Percentiles rank a stretch among this genome's conserved stretches.
Evolutionary conservation across 139 green algal species (phyloP).

Genomic region (Chlorella sp.): DNA sequence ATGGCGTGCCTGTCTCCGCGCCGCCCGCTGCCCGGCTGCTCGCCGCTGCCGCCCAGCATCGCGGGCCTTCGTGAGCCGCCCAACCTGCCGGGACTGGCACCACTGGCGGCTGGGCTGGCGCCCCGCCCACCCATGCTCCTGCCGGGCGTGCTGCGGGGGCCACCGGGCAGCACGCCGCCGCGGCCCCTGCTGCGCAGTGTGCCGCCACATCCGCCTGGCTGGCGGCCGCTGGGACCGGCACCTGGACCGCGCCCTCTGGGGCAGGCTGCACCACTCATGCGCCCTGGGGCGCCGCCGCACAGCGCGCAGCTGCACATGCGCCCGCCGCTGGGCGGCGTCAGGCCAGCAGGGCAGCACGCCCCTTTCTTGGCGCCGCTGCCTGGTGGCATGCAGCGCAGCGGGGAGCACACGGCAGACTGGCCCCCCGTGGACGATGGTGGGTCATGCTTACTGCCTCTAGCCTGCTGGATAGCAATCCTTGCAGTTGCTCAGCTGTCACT

Average conservation of each 20-base stretch:
- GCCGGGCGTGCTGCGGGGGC: not conserved
- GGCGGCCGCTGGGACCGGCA: not conserved
- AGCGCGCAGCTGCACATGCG: not conserved
- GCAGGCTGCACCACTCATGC: not conserved
- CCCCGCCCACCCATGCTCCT: not conserved
- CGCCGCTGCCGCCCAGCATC: not conserved
- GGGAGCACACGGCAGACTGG: too few species aligned
- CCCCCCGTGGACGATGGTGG: too few species aligned
- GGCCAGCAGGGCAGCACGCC: not conserved
- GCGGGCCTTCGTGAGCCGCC: slow-evolving; percentile 6
- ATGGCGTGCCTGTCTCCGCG: not conserved
- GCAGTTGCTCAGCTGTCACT: not conserved
- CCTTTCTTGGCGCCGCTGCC: not conserved
- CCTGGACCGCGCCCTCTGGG: not conserved
- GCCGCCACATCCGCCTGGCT: not conserved
- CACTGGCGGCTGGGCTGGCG: not conserved
- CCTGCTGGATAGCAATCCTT: too few species aligned
- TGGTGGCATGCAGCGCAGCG: not conserved
- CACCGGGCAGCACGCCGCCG: not conserved
- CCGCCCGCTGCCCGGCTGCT: slow-evolving; percentile 17
- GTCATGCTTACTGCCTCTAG: too few species aligned
- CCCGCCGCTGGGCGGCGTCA: not conserved
- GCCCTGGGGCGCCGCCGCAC: not conserved
- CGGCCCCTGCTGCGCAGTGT: not conserved
- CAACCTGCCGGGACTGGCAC: slow-evolving; percentile 9